These are phyloP conservation scores for Opeltia flavorubescens DNA, from an alignment of 495 filamentous ascomycete genomes.

Conservation along the genomic window DNA sequence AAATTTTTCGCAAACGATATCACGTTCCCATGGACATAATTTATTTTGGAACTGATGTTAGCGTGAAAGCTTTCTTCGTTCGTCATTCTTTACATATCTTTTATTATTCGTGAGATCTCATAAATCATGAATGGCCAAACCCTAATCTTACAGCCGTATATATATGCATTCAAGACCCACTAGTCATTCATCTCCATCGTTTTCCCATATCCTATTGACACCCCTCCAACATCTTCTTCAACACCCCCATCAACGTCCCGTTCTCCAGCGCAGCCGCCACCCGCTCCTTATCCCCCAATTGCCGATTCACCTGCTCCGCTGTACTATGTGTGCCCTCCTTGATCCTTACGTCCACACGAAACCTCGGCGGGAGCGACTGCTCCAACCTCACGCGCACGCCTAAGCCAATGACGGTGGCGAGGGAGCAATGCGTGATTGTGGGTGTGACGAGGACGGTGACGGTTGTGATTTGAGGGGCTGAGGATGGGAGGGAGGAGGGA, in stretches of 20 bases:
- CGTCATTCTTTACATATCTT: neutral
- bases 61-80: neutral
- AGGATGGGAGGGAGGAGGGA: conserved; percentile 9
- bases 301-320: conserved; percentile 89
- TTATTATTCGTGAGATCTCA: neutral
- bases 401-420: conserved; percentile 92
- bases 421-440: conserved; percentile 93
- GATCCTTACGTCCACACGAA: conserved; percentile 82
- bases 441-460: conserved; percentile 63
- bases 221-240: conserved; percentile 78
- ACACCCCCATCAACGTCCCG: conserved; percentile 68
- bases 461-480: conserved; percentile 32
- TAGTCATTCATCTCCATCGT: neutral
- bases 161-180: neutral
- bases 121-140: too few relatives aligned
- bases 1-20: too few relatives aligned
- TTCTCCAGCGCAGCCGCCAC: conserved; percentile 94
- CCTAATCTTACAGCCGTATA: too few relatives aligned
- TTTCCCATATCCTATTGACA: neutral
- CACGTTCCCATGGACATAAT: too few relatives aligned
- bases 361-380: conserved; percentile 81
- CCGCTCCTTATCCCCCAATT: conserved; percentile 88
- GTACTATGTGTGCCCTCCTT: conserved; percentile 94
- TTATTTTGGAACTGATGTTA: too few relatives aligned
- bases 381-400: conserved; percentile 85